Evolutionary conservation across 2,329 filamentous ascomycete species (phyloP).

Genomic region (Colletotrichum melonis): DNA sequence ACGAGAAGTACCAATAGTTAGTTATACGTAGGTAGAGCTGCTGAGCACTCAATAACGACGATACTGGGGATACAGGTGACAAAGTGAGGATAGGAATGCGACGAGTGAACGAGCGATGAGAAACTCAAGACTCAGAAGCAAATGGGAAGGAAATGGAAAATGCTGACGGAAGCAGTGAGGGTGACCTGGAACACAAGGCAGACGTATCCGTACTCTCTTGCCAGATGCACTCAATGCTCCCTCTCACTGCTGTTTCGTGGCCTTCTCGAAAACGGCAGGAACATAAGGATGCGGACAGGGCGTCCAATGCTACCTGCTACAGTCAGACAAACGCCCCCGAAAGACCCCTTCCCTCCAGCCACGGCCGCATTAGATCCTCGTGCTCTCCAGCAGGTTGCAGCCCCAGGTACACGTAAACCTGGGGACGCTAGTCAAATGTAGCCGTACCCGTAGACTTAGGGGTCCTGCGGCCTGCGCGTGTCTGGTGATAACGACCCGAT

Average conservation of each 20-base stretch:
- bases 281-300: constrained; percentile 1
- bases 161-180: not conserved
- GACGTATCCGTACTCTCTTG: not conserved
- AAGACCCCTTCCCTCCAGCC: not conserved
- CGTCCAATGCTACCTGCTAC: constrained; percentile 2
- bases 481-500: not conserved
- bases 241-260: constrained; percentile 27
- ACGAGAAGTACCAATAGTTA: not conserved
- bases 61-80: not conserved
- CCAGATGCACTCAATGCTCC: constrained; percentile 1
- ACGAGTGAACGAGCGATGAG: not conserved
- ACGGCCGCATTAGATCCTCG: not conserved
- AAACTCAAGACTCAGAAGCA: not conserved
- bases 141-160: constrained; percentile 5
- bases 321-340: not conserved
- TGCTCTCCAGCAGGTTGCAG: not conserved
- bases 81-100: not conserved
- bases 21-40: not conserved
- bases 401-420: not conserved
- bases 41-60: not conserved
- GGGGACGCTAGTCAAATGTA: not conserved
- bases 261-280: constrained; percentile 34
- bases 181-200: not conserved
- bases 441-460: not conserved
- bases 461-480: not conserved